A percentile compares a stretch with the other conserved stretches of the same genome.
Conservation (phyloP, 2,329 filamentous ascomycete genomes). For the Phaeosphaeriaceae sp. region DNA sequence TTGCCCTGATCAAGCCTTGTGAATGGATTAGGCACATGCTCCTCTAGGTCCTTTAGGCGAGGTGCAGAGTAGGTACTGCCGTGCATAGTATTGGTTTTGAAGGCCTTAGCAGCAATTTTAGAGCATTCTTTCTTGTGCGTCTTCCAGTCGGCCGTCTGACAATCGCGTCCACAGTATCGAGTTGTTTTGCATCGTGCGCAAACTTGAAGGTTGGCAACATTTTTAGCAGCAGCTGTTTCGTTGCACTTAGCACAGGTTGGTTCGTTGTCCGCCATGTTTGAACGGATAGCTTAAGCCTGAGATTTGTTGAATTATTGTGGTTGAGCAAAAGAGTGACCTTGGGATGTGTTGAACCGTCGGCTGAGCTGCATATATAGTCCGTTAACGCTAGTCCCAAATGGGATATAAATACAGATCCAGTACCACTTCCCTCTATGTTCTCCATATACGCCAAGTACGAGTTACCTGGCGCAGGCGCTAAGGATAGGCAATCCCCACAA, state of each 20-base stretch:
- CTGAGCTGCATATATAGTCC: too few species aligned
- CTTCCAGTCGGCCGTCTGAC: constrained; percentile 44
- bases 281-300: too few species aligned
- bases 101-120: not conserved
- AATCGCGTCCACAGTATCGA: constrained; percentile 43
- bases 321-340: too few species aligned
- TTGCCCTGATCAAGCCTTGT: constrained; percentile 24
- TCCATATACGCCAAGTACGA: too few species aligned
- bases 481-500: too few species aligned
- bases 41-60: constrained; percentile 18
- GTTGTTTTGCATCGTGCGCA: constrained; percentile 39
- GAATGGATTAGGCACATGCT: constrained; percentile 30
- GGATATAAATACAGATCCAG: too few species aligned
- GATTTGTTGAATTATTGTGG: too few species aligned
- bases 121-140: constrained; percentile 42
- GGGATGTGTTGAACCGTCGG: too few species aligned
- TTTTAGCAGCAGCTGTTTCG: constrained; percentile 18
- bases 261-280: too few species aligned
- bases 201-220: constrained; percentile 17
- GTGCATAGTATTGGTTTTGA: constrained; percentile 3
- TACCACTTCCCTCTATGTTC: too few species aligned
- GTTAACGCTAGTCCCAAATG: too few species aligned
- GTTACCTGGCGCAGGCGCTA: too few species aligned
- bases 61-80: constrained; percentile 4
- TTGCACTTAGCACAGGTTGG: constrained; percentile 20